Evolutionary conservation across 176 grass and related monocot genomes (phyloP).

Genomic region (Hyparrhenia diplandra): DNA sequence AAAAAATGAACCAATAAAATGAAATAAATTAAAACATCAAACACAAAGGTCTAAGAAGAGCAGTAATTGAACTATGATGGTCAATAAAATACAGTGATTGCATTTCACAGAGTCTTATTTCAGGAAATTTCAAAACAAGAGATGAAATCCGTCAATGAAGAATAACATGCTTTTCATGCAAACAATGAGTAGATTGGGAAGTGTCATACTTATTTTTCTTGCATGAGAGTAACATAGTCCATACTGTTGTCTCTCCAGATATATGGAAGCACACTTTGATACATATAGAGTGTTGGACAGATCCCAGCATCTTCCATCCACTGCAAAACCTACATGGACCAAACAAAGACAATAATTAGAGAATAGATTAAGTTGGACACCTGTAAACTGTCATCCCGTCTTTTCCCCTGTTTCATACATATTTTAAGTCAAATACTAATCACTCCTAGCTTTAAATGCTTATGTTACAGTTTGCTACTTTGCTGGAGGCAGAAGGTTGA

Average conservation of each 20-base stretch:
- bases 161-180: background rate
- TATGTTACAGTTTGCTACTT: background rate
- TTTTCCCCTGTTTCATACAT: background rate
- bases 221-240: slow-evolving; percentile 64
- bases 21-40: background rate
- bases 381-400: background rate
- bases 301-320: slow-evolving; percentile 96
- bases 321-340: slow-evolving; percentile 60
- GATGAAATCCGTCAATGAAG: background rate
- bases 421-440: background rate
- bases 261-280: slow-evolving; percentile 69
- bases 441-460: slow-evolving; percentile 1
- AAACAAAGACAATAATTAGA: slow-evolving; percentile 9
- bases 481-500: background rate
- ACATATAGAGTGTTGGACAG: slow-evolving; percentile 67
- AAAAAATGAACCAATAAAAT: background rate
- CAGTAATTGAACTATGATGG: background rate
- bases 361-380: background rate
- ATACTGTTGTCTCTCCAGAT: slow-evolving; percentile 76
- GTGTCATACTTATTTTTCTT: slow-evolving; percentile 68
- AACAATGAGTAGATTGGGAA: background rate
- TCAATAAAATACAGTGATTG: background rate
- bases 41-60: background rate
- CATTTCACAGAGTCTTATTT: background rate
- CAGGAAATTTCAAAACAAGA: background rate